Percentiles rank a stretch among this genome's conserved stretches.
phyloP scores from a whole-genome alignment of 2,329 filamentous ascomycete genomes.

The Bertia moriformis region DNA sequence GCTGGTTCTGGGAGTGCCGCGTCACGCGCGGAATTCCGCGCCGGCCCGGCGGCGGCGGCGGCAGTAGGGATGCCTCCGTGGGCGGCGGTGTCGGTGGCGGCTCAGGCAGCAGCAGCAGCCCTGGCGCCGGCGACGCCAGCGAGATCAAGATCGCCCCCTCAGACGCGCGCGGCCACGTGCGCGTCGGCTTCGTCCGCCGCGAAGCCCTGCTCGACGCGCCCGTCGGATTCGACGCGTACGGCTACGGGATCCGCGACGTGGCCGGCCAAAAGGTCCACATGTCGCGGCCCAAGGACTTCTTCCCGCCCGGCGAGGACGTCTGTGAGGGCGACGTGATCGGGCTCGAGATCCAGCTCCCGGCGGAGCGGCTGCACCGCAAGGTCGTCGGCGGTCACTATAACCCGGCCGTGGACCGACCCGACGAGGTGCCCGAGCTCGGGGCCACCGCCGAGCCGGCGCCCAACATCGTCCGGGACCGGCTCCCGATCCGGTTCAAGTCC shows the following conservation, averaged over 20 bases:
- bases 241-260: slow-evolving; percentile 82
- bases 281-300: slow-evolving; percentile 84
- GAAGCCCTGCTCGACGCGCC: slow-evolving; percentile 73
- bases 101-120: slow-evolving; percentile 11
- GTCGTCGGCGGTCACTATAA: slow-evolving; percentile 80
- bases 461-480: slow-evolving; percentile 86
- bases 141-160: slow-evolving; percentile 7
- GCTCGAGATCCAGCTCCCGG: slow-evolving; percentile 79
- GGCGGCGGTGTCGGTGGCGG: slow-evolving; percentile 20
- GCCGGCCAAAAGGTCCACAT: slow-evolving; percentile 85
- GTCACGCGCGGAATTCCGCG: slow-evolving; percentile 61
- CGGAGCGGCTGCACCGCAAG: slow-evolving; percentile 72
- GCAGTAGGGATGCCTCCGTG: slow-evolving; percentile 4
- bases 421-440: slow-evolving; percentile 35
- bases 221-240: slow-evolving; percentile 80
- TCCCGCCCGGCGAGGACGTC: slow-evolving; percentile 63
- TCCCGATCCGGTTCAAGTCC: slow-evolving; percentile 85
- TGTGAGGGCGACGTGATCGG: slow-evolving; percentile 87
- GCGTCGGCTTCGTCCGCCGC: slow-evolving; percentile 72
- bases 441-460: slow-evolving; percentile 44
- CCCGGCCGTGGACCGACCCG: slow-evolving; percentile 58
- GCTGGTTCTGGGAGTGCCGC: slow-evolving; percentile 89
- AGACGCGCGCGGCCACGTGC: slow-evolving; percentile 48
- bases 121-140: slow-evolving; percentile 26
- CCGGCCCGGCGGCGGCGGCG: slow-evolving; percentile 10